A percentile compares a stretch with the other conserved stretches of the same genome.
Conservation (phyloP, 345 rosid species). For the Populus deltoides region DNA sequence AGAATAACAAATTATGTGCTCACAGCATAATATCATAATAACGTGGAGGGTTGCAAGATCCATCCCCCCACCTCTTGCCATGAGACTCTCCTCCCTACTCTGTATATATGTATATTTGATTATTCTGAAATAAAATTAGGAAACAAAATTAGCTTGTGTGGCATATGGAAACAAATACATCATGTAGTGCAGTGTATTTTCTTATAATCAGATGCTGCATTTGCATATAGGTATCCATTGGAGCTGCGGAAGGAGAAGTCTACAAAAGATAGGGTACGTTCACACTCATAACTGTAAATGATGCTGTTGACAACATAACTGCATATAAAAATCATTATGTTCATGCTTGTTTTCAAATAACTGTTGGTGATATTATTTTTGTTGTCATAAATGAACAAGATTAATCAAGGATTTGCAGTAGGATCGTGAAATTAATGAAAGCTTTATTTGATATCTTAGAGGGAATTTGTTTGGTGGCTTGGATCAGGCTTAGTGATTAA, state of each 20-base stretch:
- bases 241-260: slow-evolving; percentile 91
- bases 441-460: too few relatives aligned
- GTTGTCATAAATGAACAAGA: too few relatives aligned
- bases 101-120: neutral
- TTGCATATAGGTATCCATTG: slow-evolving; percentile 73
- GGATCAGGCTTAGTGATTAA: too few relatives aligned
- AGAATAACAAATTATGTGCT: neutral
- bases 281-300: neutral
- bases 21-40: neutral
- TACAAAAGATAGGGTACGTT: slow-evolving; percentile 75
- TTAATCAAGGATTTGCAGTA: too few relatives aligned
- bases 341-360: neutral
- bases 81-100: neutral
- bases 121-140: neutral
- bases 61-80: neutral
- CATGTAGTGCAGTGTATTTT: neutral
- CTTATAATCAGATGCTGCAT: too few relatives aligned
- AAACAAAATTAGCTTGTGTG: neutral
- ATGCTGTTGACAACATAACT: neutral
- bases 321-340: neutral
- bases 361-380: too few relatives aligned
- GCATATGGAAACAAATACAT: neutral
- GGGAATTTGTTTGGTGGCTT: too few relatives aligned
- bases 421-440: too few relatives aligned
- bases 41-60: neutral